Base-by-base conservation (phyloP, 225 moss, liverwort and hornwort species). In the Sphagnum contortum region DNA sequence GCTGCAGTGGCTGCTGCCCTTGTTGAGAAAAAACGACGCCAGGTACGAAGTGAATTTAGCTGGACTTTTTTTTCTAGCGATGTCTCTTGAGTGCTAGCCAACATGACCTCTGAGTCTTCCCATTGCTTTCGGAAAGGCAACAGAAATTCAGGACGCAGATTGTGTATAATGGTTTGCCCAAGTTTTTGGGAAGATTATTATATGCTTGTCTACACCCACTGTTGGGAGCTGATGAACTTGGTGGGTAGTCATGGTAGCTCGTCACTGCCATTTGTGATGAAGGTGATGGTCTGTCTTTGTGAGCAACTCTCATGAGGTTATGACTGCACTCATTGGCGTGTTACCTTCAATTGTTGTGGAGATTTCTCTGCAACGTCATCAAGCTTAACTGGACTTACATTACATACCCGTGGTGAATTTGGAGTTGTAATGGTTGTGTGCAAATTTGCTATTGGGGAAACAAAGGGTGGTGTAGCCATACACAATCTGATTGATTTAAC, bases 1-100 rank as follows among this genome's bases (percentile, higher is more conserved):
- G 76, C 87, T 12, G 77, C 80, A 45, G n/a, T 81, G 3, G 52
- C 47, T 6, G 86, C 86, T 49, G 91, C 79, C 4, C 52, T 85
- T 2, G 45, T 86, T 6, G 88, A 88, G 69, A 80, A 76, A 55
- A 70, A 72, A 57, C 73, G 87, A 44, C 62, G 74, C 52, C 74
- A 80, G 79, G 83, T 83, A 77, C 55, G 9, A 46, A 29, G 29
- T 29, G 29, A 29, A 29, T 29, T 29, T 29, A 29, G 1, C 29
- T 29, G 29, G 29, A 29, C 1, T 48, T 47, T 67, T 47, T 47
- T 8, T 2, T 2, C 3, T 61, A 6, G 61, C 45, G 3, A 63
- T 5, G 69, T 1, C 66, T 62, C 47, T 59, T 29, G 29, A 29
- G 1, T 29, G 29, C 29, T 29, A 29, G 29, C 29, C 29, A 29